Base-by-base conservation (phyloP, 768 basidiomycete genomes). In the Baorangia bicolor region DNA sequence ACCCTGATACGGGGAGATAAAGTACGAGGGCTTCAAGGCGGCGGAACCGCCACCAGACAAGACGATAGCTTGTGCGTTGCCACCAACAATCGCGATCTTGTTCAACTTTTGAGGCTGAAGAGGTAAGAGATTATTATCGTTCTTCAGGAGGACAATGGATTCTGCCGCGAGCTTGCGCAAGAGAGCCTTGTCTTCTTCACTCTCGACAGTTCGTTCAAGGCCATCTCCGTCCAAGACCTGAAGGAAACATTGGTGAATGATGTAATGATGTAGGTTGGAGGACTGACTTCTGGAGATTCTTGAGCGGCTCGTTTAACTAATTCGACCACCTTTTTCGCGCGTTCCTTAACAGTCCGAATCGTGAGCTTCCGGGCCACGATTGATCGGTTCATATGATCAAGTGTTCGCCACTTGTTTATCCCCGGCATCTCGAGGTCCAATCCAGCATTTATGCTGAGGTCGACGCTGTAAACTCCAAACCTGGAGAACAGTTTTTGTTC, bases 341-440 rank as follows among this genome's bases (percentile, higher is more conserved):
- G 81, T 27, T 81, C 80, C 57, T 88, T 87, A 30, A 92, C 69
- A 10, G 82, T 83, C 16, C 82, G 77, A n/a, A 77, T 69, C 2
- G 81, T 84, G 41, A 92, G 69, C 70, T 92, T 92, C 20, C 85
- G 74, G 1, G 86, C 78, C 7, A 68, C 63, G 45, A 89, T 78
- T 0, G 78, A 81, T 25, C 87, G 78, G 59, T 81, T 82, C 62
- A 90, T 80, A 33, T 84, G 77, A 56, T 87, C 84, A n/a, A 85
- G 76, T 0, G 81, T 82, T 8, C 89, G 79, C 89, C 88, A 90
- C 59, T 90, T 88, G 70, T 86, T 85, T 14, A 73, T 73, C 2
- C 90, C 89, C 0, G 88, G 88, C 87, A 90, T 90, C 67, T 90
- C 88, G 35, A 92, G 79, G 64, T 91, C 87, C 23, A 91, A 74